These are phyloP conservation scores for Populus hybrid DNA, from an alignment of 441 rosid species.

Conservation along the genomic window DNA sequence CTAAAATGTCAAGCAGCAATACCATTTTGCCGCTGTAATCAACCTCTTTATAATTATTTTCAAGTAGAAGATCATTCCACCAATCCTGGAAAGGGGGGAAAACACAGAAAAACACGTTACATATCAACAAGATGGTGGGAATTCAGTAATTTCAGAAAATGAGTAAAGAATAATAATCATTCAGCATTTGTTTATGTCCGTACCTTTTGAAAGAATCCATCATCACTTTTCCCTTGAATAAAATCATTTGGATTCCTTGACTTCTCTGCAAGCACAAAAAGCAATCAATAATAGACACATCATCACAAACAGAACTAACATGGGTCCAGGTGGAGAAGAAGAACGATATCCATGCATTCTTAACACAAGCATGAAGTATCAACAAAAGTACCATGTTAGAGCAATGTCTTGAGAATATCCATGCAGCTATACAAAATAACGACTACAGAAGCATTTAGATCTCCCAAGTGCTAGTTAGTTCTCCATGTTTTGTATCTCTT, in stretches of 20 bases:
- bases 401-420: not conserved
- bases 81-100: slow-evolving; percentile 55
- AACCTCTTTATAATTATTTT: slow-evolving; percentile 65
- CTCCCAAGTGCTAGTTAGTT: not conserved
- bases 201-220: slow-evolving; percentile 84
- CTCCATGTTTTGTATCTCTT: not conserved
- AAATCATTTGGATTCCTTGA: slow-evolving; percentile 43
- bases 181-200: slow-evolving; percentile 6
- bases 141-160: slow-evolving; percentile 2
- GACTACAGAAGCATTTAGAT: not conserved
- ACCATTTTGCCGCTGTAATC: slow-evolving; percentile 98
- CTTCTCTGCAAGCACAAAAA: slow-evolving; percentile 52
- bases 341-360: not conserved
- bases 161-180: not conserved
- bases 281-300: slow-evolving; percentile 9
- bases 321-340: not conserved
- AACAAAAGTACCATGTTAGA: not conserved
- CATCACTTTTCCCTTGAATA: slow-evolving; percentile 53
- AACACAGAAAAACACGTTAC: not conserved
- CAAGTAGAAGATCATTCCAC: slow-evolving; percentile 96
- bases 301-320: not conserved
- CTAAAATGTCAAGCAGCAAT: slow-evolving; percentile 86
- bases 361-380: slow-evolving; percentile 2
- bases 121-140: not conserved
- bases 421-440: not conserved